These are phyloP conservation scores for Madurella mycetomatis DNA, from an alignment of 2,329 filamentous ascomycete species.

Conservation along the genomic window DNA sequence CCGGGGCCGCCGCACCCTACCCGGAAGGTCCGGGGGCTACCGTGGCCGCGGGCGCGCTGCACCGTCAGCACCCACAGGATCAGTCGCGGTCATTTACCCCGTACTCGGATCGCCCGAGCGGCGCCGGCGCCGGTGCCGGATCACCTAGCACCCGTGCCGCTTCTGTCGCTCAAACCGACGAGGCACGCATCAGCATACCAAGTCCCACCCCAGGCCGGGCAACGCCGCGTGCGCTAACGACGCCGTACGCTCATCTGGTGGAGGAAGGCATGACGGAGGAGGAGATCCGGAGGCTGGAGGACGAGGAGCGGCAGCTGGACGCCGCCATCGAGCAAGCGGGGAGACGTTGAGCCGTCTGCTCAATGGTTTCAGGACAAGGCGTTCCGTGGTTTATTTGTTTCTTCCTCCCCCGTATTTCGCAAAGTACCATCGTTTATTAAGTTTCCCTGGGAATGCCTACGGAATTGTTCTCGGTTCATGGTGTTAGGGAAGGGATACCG, in stretches of 20 bases:
- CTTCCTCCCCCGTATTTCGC: conserved; percentile 3
- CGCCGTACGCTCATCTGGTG: conserved; percentile 47
- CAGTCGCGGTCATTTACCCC: conserved; percentile 29
- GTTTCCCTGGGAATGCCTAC: neutral
- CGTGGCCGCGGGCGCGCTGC: conserved; percentile 2
- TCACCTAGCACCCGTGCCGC: conserved; percentile 12
- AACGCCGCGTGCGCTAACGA: conserved; percentile 29
- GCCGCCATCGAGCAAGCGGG: conserved; percentile 47
- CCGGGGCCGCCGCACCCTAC: conserved; percentile 5
- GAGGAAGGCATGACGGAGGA: conserved; percentile 59
- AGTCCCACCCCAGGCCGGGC: conserved; percentile 20
- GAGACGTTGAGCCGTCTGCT: conserved; percentile 11
- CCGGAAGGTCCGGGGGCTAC: neutral
- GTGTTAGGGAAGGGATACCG: neutral
- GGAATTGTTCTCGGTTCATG: conserved; percentile 3
- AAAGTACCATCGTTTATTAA: neutral
- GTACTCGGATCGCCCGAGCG: conserved; percentile 30
- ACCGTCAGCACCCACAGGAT: conserved; percentile 15
- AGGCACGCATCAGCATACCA: conserved; percentile 4
- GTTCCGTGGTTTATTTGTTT: conserved; percentile 1
- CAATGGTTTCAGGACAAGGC: neutral
- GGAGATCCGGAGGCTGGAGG: conserved; percentile 51
- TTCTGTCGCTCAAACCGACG: conserved; percentile 16
- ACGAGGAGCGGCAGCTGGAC: conserved; percentile 55
- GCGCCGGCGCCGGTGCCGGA: conserved; percentile 1